These are phyloP conservation scores for Colletotrichum falcatum DNA, from an alignment of 2,329 filamentous ascomycete genomes.

Conservation along the genomic window DNA sequence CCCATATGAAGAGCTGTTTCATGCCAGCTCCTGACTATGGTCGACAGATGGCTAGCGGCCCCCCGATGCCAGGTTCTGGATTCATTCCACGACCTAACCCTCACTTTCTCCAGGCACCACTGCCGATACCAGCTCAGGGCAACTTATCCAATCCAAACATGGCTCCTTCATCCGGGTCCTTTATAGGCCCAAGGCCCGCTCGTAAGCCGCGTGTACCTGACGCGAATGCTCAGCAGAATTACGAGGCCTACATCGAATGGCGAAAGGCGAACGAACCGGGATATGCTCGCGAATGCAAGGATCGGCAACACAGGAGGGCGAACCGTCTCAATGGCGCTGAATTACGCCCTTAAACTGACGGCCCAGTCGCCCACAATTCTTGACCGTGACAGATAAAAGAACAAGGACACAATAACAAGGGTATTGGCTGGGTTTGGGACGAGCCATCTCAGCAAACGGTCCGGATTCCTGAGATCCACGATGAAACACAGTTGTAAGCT, in stretches of 20 bases:
- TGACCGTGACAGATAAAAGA: background rate
- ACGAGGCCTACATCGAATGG: conserved; percentile 63
- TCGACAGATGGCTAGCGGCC: conserved; percentile 38
- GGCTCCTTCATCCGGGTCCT: background rate
- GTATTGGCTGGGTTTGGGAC: background rate
- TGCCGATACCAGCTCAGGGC: background rate
- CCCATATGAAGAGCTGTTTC: background rate
- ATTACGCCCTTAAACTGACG: too few relatives aligned
- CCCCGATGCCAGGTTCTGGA: background rate
- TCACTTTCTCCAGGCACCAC: background rate
- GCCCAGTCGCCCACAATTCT: background rate
- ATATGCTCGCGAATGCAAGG: conserved; percentile 60
- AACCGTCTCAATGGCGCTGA: background rate
- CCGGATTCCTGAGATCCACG: background rate
- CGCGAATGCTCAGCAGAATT: conserved; percentile 57
- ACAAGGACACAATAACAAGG: too few relatives aligned
- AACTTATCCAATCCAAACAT: conserved; percentile 1
- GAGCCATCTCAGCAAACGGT: background rate
- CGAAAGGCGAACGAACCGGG: conserved; percentile 61
- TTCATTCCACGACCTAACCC: background rate
- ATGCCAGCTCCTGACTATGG: conserved; percentile 46
- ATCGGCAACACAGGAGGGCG: conserved; percentile 43
- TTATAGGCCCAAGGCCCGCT: conserved; percentile 44
- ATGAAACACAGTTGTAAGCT: background rate
- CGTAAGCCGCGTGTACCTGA: conserved; percentile 57